Percentiles rank a stretch among this genome's conserved stretches.
Evolutionary conservation across 2,329 filamentous ascomycete species (phyloP).

Genomic region (Trichoderma gracile): DNA sequence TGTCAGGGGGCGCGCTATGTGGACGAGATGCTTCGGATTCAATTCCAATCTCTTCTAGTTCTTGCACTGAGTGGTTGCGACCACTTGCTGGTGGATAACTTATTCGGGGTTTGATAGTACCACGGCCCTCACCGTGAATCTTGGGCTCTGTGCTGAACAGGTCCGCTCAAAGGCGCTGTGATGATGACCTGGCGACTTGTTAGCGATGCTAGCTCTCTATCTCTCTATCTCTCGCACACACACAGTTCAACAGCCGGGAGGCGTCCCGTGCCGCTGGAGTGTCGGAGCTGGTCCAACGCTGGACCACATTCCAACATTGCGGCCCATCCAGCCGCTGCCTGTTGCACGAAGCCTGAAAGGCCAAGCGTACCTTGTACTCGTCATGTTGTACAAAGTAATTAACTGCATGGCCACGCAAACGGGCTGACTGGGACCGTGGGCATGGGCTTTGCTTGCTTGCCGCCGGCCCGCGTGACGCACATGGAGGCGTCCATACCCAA

Average conservation of each 20-base stretch:
- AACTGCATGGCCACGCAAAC: background rate
- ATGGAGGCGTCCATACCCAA: conserved; percentile 9
- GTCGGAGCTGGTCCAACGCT: background rate
- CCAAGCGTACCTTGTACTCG: no score
- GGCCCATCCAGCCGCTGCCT: background rate
- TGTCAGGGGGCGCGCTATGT: background rate
- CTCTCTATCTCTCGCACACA: background rate
- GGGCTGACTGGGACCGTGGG: background rate
- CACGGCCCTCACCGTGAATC: background rate
- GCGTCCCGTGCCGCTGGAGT: conserved; percentile 5
- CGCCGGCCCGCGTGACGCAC: conserved; percentile 3
- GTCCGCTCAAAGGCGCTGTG: background rate
- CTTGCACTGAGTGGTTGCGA: no score
- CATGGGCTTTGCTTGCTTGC: background rate
- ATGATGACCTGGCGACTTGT: conserved; percentile 3
- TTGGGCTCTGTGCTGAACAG: background rate
- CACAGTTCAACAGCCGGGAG: conserved; percentile 1
- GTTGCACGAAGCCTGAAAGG: no score
- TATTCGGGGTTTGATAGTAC: no score
- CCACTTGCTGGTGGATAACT: no score
- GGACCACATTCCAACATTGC: background rate
- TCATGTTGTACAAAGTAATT: background rate
- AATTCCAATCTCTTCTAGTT: no score
- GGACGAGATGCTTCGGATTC: background rate
- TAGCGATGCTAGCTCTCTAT: background rate